Conservation (phyloP, 2,329 filamentous ascomycete species). For the Trichophyton rubrum region DNA sequence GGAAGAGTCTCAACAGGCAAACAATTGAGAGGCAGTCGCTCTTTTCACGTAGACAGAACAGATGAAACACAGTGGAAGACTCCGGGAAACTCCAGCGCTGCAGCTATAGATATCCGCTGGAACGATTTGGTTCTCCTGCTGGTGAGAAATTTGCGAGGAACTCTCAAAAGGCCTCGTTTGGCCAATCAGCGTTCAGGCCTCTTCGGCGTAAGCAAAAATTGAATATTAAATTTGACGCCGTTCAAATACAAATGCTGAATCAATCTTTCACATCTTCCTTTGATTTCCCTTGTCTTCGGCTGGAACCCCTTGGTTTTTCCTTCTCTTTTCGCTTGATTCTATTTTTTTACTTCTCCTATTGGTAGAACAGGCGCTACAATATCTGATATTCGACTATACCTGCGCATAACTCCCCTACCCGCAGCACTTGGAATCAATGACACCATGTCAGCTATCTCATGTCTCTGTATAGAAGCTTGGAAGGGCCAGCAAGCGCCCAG, state of each 20-base stretch:
- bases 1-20: not conserved
- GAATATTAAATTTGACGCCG: not conserved
- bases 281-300: no score
- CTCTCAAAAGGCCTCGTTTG: not conserved
- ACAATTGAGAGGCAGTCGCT: not conserved
- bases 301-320: no score
- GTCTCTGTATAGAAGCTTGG: conserved; percentile 47
- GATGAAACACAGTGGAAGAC: not conserved
- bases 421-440: conserved; percentile 18
- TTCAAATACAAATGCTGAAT: not conserved
- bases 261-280: no score
- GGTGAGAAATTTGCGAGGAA: not conserved
- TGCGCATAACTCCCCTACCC: not conserved
- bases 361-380: not conserved
- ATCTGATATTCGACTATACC: not conserved
- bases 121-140: not conserved
- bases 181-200: conserved; percentile 2
- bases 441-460: conserved; percentile 53
- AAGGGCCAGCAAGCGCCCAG: conserved; percentile 39
- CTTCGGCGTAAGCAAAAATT: not conserved
- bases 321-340: not conserved
- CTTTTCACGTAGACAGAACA: not conserved
- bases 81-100: not conserved
- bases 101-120: not conserved
- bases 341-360: not conserved